Evolutionary conservation across 768 basidiomycete genomes (phyloP), one percentile per base, ranked within the genome.

Genomic region (Collybiopsis luxurians): DNA sequence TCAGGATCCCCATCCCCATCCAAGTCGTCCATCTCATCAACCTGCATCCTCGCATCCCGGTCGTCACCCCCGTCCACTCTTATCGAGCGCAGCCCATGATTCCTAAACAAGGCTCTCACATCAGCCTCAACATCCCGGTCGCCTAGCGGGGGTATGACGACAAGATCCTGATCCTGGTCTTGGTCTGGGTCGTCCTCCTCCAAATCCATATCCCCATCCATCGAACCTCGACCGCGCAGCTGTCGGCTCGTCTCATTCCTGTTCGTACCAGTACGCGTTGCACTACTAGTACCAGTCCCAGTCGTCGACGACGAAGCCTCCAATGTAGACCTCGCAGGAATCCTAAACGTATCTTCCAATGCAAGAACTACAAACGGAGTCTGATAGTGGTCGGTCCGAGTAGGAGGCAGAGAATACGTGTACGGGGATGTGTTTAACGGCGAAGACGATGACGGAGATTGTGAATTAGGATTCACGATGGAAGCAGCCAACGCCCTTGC

Each of bases 341-440:
- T 76, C n/a, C 83, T 75, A 74, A 86, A 84, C 1, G 81, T 77
- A 58, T 86, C 84, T 54, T 82, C 82, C 21, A 81, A 67, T 11
- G 82, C 81, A 62, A 79, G 79, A 38, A 80, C 71, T 38, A 78
- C 73, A 60, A 70, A 71, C 2, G 70, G 71, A 39, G 64, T 54
- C 17, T 59, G 69, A 36, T 55, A 54, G 17, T 5, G 28, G 12
- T 47, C n/a, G 11, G 10, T 27, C 46, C 23, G 11, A 12, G n/a
- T 12, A 30, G 28, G 46, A 34, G 31, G 31, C 5, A 34, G 31
- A 34, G 31, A 34, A 34, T 34, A 34, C 31, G 31, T 6, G 31
- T 34, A 34, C 5, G 31, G 13, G 13, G 31, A 34, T 34, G 31
- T 34, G 13, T 5, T 5, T 34, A 34, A 13, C 31, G 31, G 13